These are phyloP conservation scores for Pichia sp. DNA, from an alignment of 1,139 yeast genomes.

Conservation along the genomic window DNA sequence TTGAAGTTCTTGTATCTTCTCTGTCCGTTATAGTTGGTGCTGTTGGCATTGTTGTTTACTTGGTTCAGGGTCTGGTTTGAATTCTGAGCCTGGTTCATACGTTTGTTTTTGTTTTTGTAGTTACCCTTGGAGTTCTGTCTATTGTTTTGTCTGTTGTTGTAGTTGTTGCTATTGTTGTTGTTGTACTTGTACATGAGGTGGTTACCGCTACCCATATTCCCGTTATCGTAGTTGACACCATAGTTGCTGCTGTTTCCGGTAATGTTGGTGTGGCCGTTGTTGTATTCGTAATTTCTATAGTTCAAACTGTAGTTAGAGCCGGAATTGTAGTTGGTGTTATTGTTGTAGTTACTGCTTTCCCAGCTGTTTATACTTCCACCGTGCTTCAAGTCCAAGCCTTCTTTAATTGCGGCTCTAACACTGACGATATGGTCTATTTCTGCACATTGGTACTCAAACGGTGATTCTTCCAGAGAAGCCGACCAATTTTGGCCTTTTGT, in stretches of 20 bases:
- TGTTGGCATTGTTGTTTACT: background rate
- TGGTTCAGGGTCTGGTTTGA: background rate
- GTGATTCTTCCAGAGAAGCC: background rate
- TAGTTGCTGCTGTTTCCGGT: background rate
- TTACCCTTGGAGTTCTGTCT: background rate
- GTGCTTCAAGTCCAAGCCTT: background rate
- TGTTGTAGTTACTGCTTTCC: conserved; percentile 1
- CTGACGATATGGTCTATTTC: conserved; percentile 9
- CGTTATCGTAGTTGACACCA: background rate
- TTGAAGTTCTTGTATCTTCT: conserved; percentile 7
- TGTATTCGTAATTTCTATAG: conserved; percentile 2
- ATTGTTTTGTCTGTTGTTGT: background rate
- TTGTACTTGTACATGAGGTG: conserved; percentile 1
- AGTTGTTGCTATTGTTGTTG: background rate
- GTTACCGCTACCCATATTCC: background rate
- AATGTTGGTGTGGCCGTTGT: background rate
- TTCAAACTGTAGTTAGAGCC: background rate
- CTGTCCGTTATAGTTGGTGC: conserved; percentile 3
- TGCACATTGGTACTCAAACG: conserved; percentile 10
- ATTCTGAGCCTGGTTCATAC: conserved; percentile 6
- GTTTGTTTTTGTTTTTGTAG: conserved; percentile 7
- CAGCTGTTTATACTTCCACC: background rate
- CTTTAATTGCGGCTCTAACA: conserved; percentile 3
- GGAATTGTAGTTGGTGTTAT: background rate
- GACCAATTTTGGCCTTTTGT: background rate